phyloP scores from a whole-genome alignment of 306 rosid genomes.

The Benincasa hispida region DNA sequence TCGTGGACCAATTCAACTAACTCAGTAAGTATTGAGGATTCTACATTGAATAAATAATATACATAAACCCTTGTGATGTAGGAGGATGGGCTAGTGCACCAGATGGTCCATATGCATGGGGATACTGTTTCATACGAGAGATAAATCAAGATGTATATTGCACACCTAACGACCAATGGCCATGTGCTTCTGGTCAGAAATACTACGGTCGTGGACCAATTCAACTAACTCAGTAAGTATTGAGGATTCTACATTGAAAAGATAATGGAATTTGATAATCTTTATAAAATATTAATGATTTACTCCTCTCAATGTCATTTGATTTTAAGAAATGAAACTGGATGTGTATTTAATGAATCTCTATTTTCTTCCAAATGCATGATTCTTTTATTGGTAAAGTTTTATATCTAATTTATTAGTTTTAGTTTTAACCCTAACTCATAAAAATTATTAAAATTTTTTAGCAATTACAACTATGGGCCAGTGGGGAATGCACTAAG shows the following conservation, averaged over 20 bases:
- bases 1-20: conserved; percentile 2
- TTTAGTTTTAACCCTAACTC: not conserved
- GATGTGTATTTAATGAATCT: no score
- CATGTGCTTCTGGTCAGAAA: conserved; percentile 37
- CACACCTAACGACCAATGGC: conserved; percentile 7
- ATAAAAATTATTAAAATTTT: not conserved
- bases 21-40: not conserved
- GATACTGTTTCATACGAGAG: conserved; percentile 40
- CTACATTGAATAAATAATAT: no score
- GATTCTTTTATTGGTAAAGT: no score
- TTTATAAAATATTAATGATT: no score
- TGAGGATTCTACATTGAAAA: no score
- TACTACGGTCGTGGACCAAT: conserved; percentile 71
- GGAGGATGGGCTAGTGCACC: conserved; percentile 17
- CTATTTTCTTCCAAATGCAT: no score
- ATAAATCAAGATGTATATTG: conserved; percentile 16
- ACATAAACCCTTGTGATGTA: not conserved
- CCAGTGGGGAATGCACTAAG: conserved; percentile 26
- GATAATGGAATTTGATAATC: no score
- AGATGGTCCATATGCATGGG: conserved; percentile 21
- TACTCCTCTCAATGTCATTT: no score
- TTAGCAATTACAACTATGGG: conserved; percentile 57
- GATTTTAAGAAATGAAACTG: no score
- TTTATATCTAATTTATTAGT: no score
- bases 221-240: conserved; percentile 38